These are phyloP conservation scores for Venturia effusa DNA, from an alignment of 2,329 filamentous ascomycete genomes.

Conservation along the genomic window DNA sequence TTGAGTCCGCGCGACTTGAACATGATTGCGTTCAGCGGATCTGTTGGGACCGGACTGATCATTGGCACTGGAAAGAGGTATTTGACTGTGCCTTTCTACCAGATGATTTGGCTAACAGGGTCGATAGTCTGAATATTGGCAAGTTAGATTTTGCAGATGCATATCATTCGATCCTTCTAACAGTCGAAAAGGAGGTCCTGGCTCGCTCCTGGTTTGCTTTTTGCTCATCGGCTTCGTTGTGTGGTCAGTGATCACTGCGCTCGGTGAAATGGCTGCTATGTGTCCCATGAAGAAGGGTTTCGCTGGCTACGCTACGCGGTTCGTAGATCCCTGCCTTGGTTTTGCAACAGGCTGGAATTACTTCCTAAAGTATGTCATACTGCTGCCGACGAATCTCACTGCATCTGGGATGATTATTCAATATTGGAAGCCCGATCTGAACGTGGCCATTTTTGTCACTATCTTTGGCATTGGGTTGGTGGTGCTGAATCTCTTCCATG, in stretches of 20 bases:
- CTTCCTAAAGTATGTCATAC: conserved; percentile 8
- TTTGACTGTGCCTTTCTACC: not conserved
- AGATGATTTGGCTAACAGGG: not conserved
- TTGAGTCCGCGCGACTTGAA: conserved; percentile 1
- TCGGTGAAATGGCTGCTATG: conserved; percentile 10
- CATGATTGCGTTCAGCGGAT: conserved; percentile 12
- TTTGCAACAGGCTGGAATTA: conserved; percentile 10
- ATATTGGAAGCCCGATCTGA: conserved; percentile 8
- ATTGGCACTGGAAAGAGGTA: conserved; percentile 12
- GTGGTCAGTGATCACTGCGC: conserved; percentile 9
- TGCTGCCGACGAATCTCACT: conserved; percentile 3
- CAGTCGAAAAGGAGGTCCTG: conserved; percentile 10
- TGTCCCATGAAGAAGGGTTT: conserved; percentile 12
- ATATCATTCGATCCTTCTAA: not conserved
- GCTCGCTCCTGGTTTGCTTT: not conserved
- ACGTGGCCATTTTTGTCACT: conserved; percentile 8
- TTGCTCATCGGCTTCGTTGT: conserved; percentile 7
- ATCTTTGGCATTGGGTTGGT: conserved; percentile 6
- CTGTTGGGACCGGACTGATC: conserved; percentile 13
- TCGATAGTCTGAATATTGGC: not conserved
- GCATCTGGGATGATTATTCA: conserved; percentile 4
- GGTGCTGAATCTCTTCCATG: conserved; percentile 3
- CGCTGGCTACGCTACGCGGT: conserved; percentile 9
- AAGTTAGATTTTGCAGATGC: not conserved
- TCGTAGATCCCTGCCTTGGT: conserved; percentile 12